These are phyloP conservation scores for Ophiostoma quercus DNA, from an alignment of 2,329 filamentous ascomycete genomes.

Conservation along the genomic window DNA sequence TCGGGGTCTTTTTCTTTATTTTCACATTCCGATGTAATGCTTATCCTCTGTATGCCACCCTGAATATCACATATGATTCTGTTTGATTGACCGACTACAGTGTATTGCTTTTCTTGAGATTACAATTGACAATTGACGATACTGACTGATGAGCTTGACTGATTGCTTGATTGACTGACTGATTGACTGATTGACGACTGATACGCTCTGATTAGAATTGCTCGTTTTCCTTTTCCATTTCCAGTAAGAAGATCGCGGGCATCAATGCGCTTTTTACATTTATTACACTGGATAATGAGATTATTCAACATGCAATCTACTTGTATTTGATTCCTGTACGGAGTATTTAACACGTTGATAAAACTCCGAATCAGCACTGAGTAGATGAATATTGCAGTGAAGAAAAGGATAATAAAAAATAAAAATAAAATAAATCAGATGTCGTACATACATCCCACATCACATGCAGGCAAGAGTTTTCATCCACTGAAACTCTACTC, in stretches of 20 bases:
- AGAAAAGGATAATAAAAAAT: not conserved
- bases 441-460: too few species aligned
- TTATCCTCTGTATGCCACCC: not conserved
- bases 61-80: too few species aligned
- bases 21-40: not conserved
- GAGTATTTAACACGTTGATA: not conserved
- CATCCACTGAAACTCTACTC: not conserved
- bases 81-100: not conserved
- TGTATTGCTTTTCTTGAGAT: not conserved
- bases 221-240: conserved; percentile 20
- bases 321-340: not conserved
- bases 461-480: too few species aligned
- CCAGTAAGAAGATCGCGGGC: conserved; percentile 11
- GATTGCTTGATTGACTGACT: not conserved
- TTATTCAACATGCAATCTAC: not conserved
- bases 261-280: conserved; percentile 6
- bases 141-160: not conserved
- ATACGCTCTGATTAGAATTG: not conserved
- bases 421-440: not conserved
- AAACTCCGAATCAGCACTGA: not conserved
- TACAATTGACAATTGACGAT: too few species aligned
- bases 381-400: not conserved
- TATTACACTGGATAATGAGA: not conserved
- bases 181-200: not conserved
- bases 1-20: not conserved